Percentiles rank a stretch among this genome's conserved stretches.
Conservation (phyloP, 2,329 filamentous ascomycete species). For the Paraconiothyrium sp. region DNA sequence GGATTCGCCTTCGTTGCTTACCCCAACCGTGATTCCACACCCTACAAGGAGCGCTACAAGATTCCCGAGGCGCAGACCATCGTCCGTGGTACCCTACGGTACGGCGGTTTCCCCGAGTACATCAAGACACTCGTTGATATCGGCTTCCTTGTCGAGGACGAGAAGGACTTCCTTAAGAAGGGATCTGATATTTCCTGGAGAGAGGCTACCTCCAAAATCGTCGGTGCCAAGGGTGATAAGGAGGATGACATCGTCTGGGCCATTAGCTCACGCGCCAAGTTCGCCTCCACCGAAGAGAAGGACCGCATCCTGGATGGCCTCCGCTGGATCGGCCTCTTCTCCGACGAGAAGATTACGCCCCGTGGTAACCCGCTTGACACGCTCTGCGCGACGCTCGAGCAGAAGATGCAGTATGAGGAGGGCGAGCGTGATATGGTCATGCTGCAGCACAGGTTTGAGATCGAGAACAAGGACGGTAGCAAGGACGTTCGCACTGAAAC, state of each 20-base stretch:
- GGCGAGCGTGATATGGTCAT: constrained; percentile 85
- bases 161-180: constrained; percentile 69
- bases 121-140: constrained; percentile 87
- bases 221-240: constrained; percentile 72
- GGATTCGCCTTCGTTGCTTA: constrained; percentile 92
- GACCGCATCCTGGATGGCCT: constrained; percentile 75
- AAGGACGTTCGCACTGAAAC: constrained; percentile 83
- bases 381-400: constrained; percentile 86
- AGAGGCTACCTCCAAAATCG: constrained; percentile 80
- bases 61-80: constrained; percentile 93
- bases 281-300: constrained; percentile 74
- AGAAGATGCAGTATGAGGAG: constrained; percentile 88
- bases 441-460: constrained; percentile 83
- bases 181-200: constrained; percentile 76
- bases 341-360: constrained; percentile 73
- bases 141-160: constrained; percentile 82
- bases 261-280: constrained; percentile 78
- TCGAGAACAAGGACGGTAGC: constrained; percentile 81
- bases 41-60: constrained; percentile 86
- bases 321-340: constrained; percentile 76
- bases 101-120: constrained; percentile 90
- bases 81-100: constrained; percentile 84
- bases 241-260: constrained; percentile 77
- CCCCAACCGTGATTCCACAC: constrained; percentile 89
- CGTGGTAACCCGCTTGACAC: constrained; percentile 85